A percentile compares a stretch with the other conserved stretches of the same genome.
These are phyloP conservation scores for Persicaria maculosa DNA, from an alignment of 148 eudicot species.

Conservation along the genomic window DNA sequence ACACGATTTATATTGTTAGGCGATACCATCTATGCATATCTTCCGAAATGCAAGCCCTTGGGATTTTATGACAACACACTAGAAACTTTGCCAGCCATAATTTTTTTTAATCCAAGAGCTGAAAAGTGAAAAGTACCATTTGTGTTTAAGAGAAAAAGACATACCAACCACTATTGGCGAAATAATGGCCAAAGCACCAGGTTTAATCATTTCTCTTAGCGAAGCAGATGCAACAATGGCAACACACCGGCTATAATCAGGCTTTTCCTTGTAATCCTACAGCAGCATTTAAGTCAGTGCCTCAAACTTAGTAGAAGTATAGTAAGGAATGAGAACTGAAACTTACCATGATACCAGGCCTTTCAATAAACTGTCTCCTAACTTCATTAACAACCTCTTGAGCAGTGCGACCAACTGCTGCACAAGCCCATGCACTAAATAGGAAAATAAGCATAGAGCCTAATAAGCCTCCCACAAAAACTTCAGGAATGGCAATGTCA, in stretches of 20 bases:
- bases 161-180: slow-evolving; percentile 81
- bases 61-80: neutral
- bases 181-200: slow-evolving; percentile 85
- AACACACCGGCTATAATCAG: slow-evolving; percentile 96
- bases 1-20: no score
- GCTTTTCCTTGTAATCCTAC: slow-evolving; percentile 95
- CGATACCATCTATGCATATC: neutral
- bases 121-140: neutral
- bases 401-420: slow-evolving; percentile 98
- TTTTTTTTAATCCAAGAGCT: neutral
- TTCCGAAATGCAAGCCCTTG: neutral
- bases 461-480: slow-evolving; percentile 88
- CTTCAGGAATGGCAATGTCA: slow-evolving; percentile 97
- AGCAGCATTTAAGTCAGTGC: slow-evolving; percentile 13
- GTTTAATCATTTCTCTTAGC: slow-evolving; percentile 89
- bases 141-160: slow-evolving; percentile 14
- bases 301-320: neutral
- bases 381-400: slow-evolving; percentile 99
- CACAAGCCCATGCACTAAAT: slow-evolving; percentile 98
- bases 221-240: slow-evolving; percentile 98
- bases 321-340: neutral
- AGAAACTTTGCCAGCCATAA: neutral
- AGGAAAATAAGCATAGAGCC: slow-evolving; percentile 98
- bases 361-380: slow-evolving; percentile 93
- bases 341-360: slow-evolving; percentile 97